These are phyloP conservation scores for Dictyostelium purpureum DNA, from an alignment of 78 protist genomes.

Conservation along the genomic window DNA sequence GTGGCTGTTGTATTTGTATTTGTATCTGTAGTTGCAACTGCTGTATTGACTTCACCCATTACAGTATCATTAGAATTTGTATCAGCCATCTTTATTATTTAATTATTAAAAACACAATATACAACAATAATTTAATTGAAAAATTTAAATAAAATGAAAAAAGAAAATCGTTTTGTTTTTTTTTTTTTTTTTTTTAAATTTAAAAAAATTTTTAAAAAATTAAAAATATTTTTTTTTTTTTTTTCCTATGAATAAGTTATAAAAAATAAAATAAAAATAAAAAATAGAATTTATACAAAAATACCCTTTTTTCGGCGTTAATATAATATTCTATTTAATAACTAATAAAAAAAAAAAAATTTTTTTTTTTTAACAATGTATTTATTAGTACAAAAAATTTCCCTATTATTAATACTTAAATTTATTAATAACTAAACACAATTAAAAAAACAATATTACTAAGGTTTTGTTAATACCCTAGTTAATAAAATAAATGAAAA, in stretches of 20 bases:
- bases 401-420: too few relatives aligned
- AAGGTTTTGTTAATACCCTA: too few relatives aligned
- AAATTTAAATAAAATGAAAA: background rate
- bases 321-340: too few relatives aligned
- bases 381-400: too few relatives aligned
- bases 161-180: background rate
- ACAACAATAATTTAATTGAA: too few relatives aligned
- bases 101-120: background rate
- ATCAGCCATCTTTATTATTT: background rate
- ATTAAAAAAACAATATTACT: too few relatives aligned
- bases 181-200: slow-evolving; percentile 1
- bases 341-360: too few relatives aligned
- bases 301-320: too few relatives aligned
- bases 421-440: too few relatives aligned
- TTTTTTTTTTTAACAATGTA: too few relatives aligned
- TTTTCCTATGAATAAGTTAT: background rate
- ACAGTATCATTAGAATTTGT: background rate
- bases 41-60: background rate
- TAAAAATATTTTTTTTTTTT: background rate
- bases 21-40: background rate
- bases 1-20: background rate
- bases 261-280: background rate
- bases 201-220: background rate
- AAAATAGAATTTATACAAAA: too few relatives aligned
- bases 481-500: too few relatives aligned